These are phyloP conservation scores for Vanrija sp. DNA, from an alignment of 1,284 basidiomycete genomes.

Conservation along the genomic window DNA sequence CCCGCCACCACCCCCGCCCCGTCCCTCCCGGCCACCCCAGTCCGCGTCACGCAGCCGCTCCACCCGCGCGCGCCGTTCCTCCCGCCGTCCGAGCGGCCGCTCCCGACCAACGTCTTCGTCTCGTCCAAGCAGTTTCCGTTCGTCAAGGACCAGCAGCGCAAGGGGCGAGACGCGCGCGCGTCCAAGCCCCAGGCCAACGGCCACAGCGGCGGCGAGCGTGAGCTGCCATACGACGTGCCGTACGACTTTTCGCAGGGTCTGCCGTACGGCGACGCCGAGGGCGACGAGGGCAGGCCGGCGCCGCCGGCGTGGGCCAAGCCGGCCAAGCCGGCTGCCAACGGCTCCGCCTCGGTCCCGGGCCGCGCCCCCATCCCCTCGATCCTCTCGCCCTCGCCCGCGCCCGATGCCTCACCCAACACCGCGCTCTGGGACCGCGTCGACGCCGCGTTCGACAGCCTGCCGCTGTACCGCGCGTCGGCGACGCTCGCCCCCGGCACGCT, in stretches of 20 bases:
- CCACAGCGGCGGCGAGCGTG: background rate
- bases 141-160: constrained; percentile 10
- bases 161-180: constrained; percentile 1
- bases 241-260: no score
- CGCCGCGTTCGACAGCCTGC: constrained; percentile 13
- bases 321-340: no score
- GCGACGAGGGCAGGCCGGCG: background rate
- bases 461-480: background rate
- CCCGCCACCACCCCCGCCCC: background rate
- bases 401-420: constrained; percentile 4
- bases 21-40: constrained; percentile 7
- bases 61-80: constrained; percentile 10
- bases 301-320: constrained; percentile 1
- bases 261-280: background rate
- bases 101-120: constrained; percentile 42
- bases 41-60: constrained; percentile 1
- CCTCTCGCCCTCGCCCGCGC: background rate
- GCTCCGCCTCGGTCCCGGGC: background rate
- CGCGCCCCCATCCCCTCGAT: background rate
- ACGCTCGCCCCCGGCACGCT: constrained; percentile 10
- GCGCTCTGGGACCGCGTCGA: constrained; percentile 15
- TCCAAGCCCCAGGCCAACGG: background rate
- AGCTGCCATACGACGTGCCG: no score
- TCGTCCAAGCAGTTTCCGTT: constrained; percentile 27
- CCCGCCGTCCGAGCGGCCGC: constrained; percentile 26